Percentiles rank a stretch among this genome's conserved stretches.
Evolutionary conservation across 2,329 filamentous ascomycete genomes (phyloP).

Genomic region (Aplosporella prunicola): DNA sequence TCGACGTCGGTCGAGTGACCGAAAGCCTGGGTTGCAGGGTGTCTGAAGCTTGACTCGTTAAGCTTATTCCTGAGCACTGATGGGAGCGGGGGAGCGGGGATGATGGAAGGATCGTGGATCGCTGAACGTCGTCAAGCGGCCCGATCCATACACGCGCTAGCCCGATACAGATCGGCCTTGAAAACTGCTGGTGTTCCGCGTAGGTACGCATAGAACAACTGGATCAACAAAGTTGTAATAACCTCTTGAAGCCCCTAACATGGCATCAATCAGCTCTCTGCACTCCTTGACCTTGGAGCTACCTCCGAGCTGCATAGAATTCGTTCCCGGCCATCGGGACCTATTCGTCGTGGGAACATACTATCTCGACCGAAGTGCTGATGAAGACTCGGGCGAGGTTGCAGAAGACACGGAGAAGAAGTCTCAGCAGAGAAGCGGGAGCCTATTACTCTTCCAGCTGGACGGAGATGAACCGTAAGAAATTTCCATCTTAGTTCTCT

Average conservation of each 20-base stretch:
- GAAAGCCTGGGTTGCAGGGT: no score
- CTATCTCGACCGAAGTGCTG: conserved; percentile 50
- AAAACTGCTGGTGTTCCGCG: no score
- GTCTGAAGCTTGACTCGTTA: no score
- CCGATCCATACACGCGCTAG: no score
- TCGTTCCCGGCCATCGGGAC: conserved; percentile 52
- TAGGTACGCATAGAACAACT: no score
- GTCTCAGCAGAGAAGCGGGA: conserved; percentile 61
- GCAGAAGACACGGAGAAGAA: conserved; percentile 21
- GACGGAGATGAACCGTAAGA: conserved; percentile 48
- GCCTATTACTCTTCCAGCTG: conserved; percentile 57
- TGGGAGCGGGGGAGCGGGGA: no score
- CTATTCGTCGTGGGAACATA: conserved; percentile 81
- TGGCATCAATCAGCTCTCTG: conserved; percentile 34
- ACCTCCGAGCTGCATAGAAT: conserved; percentile 70
- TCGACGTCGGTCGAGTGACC: no score
- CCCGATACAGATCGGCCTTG: no score
- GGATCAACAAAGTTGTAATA: no score
- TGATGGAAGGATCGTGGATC: no score
- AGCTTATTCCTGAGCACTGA: no score
- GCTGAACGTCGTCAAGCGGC: no score
- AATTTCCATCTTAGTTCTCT: conserved; percentile 11
- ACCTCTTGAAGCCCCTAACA: conserved; percentile 11
- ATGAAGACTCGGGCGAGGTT: conserved; percentile 17
- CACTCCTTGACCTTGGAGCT: conserved; percentile 50